These are phyloP conservation scores for Blastocystis sp. DNA, from an alignment of 352 stramenopile species.

Conservation along the genomic window DNA sequence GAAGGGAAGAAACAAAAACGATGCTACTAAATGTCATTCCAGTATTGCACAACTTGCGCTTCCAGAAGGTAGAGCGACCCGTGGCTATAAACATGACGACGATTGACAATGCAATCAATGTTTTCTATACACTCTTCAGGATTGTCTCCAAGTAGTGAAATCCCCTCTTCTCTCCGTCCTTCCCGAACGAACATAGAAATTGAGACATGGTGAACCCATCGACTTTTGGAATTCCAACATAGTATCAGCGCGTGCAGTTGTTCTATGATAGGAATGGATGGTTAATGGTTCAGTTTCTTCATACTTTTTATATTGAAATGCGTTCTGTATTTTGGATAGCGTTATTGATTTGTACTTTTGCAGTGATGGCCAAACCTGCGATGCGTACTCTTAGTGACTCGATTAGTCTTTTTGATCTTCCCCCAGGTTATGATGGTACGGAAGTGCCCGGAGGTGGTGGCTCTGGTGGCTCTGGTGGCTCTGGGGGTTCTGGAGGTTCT, in stretches of 20 bases:
- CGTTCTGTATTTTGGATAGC: not conserved
- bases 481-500: not conserved
- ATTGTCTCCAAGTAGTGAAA: not conserved
- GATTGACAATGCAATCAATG: slow-evolving; percentile 26
- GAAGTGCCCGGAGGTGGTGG: not conserved
- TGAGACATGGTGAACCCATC: not conserved
- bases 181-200: not conserved
- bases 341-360: not conserved
- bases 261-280: not conserved
- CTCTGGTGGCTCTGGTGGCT: not conserved
- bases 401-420: not conserved
- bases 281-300: not conserved
- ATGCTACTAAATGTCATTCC: not conserved
- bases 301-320: not conserved
- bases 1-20: not conserved
- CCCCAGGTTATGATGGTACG: not conserved
- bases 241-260: not conserved
- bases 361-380: not conserved
- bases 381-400: not conserved
- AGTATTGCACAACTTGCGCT: not conserved
- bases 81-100: not conserved
- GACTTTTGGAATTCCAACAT: not conserved
- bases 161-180: not conserved
- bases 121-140: not conserved
- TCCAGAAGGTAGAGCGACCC: not conserved